phyloP scores from a whole-genome alignment of 2,329 filamentous ascomycete species.

The Gremmenia infestans region DNA sequence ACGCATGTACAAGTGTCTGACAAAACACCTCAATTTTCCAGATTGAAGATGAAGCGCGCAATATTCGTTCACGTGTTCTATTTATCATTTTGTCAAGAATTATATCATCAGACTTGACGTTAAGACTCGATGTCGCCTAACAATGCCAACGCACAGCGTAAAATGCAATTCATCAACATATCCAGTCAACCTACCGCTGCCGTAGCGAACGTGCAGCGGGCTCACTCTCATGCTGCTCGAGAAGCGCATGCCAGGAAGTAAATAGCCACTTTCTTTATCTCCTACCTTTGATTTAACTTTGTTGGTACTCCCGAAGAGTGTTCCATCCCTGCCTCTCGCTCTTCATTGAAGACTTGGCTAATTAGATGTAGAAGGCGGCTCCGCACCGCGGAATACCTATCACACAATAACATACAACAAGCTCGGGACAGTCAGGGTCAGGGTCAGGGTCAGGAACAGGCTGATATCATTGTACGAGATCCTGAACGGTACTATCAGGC shows the following conservation, averaged over 20 bases:
- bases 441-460: too few relatives aligned
- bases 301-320: not conserved
- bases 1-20: not conserved
- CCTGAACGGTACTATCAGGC: not conserved
- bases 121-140: not conserved
- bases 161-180: not conserved
- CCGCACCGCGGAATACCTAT: too few relatives aligned
- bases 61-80: too few relatives aligned
- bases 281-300: not conserved
- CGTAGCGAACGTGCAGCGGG: not conserved
- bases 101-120: not conserved
- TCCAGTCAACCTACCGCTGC: not conserved
- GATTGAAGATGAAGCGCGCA: not conserved
- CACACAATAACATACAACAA: too few relatives aligned
- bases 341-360: too few relatives aligned
- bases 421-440: too few relatives aligned
- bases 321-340: too few relatives aligned
- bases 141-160: not conserved
- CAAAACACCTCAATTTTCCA: not conserved
- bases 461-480: too few relatives aligned
- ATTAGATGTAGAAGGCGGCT: too few relatives aligned
- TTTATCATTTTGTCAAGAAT: not conserved
- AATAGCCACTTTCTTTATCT: not conserved
- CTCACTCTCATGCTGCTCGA: not conserved
- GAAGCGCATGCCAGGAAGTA: not conserved